Base-by-base conservation (phyloP, 73 alveolate species). In the Paramecium octaurelia region DNA sequence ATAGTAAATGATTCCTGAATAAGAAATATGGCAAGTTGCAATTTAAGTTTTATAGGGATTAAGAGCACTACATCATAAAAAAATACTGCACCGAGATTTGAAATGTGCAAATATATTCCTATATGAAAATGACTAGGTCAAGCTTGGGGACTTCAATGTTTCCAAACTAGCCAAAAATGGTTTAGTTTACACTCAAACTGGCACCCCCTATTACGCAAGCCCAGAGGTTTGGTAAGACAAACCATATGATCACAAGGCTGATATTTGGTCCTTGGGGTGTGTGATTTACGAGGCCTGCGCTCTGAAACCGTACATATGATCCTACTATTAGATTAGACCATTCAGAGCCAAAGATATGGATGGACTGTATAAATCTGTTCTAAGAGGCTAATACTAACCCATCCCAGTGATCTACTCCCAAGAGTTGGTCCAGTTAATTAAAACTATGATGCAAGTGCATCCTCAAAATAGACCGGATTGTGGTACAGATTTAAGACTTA, bases 221-320 rank as follows among this genome's bases (percentile, higher is more conserved):
- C 98, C 98, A 20, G 98, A 95, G 50, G 98, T 95, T 8, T 95
- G 98, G 98, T 50, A 93, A 80, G 95, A 93, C 21, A 34, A 92
- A 58, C 99, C 99, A 16, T 97, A 97, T 85, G 98, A 96, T 90
- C 94, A 93, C 6, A 96, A 97, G 50, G 93, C 98, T 92, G 99
- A 97, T 85, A 92, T 97, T 4, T 97, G 99, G 99, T 91, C 97
- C 9, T 95, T 97, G 38, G 99, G 99, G 4, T 97, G 99, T 86
- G 99, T 96, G 36, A 84, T 96, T 9, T 96, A 96, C 95, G 99
- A 93, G 36, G 93, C 86, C 20, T 96, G 93, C 58, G 94, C 93
- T 83, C 92, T 43, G 20, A 95, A 60, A 94, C 98, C 94, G 91
- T 80, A 80, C 14, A 6, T 34, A 44, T 23, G 14, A 23, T 43